Percentiles rank a stretch among this genome's conserved stretches.
Conservation (phyloP, 495 filamentous ascomycete genomes). For the Penicillium odoratum region DNA sequence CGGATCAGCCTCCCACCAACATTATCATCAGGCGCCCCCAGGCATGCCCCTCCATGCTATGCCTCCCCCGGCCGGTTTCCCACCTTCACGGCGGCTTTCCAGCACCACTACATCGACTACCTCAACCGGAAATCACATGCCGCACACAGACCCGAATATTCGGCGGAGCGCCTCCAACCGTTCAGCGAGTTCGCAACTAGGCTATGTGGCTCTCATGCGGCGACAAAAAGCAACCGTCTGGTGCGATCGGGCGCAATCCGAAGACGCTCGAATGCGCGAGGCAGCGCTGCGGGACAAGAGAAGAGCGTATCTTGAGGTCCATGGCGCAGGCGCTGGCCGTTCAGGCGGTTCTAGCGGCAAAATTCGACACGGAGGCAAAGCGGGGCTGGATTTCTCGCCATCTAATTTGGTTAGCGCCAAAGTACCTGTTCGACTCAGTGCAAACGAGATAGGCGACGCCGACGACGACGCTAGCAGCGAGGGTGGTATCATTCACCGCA, state of each 20-base stretch:
- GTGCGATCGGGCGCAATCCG: constrained; percentile 92
- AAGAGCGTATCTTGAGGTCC: constrained; percentile 78
- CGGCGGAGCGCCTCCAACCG: constrained; percentile 74
- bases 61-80: constrained; percentile 31
- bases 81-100: constrained; percentile 64
- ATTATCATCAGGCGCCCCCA: constrained; percentile 17
- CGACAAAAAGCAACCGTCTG: constrained; percentile 98
- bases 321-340: constrained; percentile 55
- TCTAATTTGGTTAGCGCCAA: constrained; percentile 72
- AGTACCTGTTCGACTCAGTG: constrained; percentile 88
- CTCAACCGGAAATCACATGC: constrained; percentile 43
- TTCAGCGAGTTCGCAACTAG: constrained; percentile 55
- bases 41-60: constrained; percentile 28
- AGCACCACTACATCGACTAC: constrained; percentile 71
- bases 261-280: constrained; percentile 81
- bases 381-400: constrained; percentile 68
- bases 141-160: constrained; percentile 59
- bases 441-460: constrained; percentile 88
- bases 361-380: constrained; percentile 75
- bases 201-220: constrained; percentile 91
- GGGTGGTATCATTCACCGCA: constrained; percentile 61
- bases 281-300: constrained; percentile 81
- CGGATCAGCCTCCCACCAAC: constrained; percentile 21
- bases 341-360: constrained; percentile 70
- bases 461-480: constrained; percentile 65